A percentile compares a stretch with the other conserved stretches of the same genome.
phyloP scores from a whole-genome alignment of 2,329 filamentous ascomycete genomes.

The Arthrobotrys sinensis region DNA sequence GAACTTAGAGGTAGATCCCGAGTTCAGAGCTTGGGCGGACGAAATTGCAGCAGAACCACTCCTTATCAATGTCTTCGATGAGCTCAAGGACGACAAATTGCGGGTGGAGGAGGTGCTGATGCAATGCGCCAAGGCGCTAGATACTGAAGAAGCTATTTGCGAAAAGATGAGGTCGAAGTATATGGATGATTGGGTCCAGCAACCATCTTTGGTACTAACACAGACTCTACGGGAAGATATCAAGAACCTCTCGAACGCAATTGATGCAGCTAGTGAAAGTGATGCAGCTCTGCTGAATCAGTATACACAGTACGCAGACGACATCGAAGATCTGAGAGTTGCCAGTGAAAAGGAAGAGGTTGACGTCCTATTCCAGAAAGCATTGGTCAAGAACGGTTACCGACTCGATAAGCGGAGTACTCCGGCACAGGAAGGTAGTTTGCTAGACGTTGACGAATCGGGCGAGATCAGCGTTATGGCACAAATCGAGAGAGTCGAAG shows the following conservation, averaged over 20 bases:
- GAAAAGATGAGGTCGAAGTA: constrained; percentile 99
- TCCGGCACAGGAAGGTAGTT: constrained; percentile 76
- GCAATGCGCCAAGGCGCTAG: constrained; percentile 85
- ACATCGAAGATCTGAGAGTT: constrained; percentile 95
- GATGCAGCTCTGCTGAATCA: constrained; percentile 87
- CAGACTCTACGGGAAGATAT: constrained; percentile 89
- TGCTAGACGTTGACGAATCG: constrained; percentile 56
- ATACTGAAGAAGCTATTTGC: constrained; percentile 97
- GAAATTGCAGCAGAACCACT: constrained; percentile 84
- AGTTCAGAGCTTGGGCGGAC: constrained; percentile 94
- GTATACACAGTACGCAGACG: constrained; percentile 84
- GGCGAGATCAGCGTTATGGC: constrained; percentile 80
- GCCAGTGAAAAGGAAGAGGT: constrained; percentile 77
- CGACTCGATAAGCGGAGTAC: constrained; percentile 73
- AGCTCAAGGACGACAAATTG: constrained; percentile 82
- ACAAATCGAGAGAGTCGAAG: constrained; percentile 90
- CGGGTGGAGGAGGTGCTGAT: constrained; percentile 81
- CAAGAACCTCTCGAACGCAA: constrained; percentile 85
- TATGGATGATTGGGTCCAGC: constrained; percentile 94
- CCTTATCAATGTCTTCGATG: constrained; percentile 83
- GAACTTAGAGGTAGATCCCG: constrained; percentile 83
- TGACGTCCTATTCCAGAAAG: constrained; percentile 81
- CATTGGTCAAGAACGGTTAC: constrained; percentile 82
- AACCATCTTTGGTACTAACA: constrained; percentile 91
- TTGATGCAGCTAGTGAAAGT: constrained; percentile 89